Percentiles rank a stretch among this genome's conserved stretches.
Evolutionary conservation across 2,329 filamentous ascomycete genomes (phyloP).

Genomic region (Aspergillus flavus): DNA sequence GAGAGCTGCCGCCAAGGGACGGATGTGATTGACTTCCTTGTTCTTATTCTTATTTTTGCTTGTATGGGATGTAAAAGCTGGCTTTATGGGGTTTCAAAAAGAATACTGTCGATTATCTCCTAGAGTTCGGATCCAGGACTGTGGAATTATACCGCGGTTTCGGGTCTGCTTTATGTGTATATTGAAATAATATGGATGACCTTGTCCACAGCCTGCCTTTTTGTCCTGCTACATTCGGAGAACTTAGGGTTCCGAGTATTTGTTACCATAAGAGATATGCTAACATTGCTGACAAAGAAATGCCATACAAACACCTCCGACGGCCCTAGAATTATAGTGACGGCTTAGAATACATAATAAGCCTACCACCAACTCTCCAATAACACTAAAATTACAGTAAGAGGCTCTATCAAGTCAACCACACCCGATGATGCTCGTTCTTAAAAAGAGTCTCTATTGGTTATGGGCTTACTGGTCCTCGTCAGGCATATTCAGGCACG

Average conservation of each 20-base stretch:
- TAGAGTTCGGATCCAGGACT: not conserved
- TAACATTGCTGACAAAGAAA: not conserved
- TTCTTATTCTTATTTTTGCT: constrained; percentile 1
- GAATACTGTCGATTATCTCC: constrained; percentile 4
- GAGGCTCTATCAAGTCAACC: too few relatives aligned
- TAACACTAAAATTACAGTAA: too few relatives aligned
- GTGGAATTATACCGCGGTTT: not conserved
- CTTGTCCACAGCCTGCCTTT: not conserved
- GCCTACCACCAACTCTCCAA: too few relatives aligned
- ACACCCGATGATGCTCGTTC: too few relatives aligned
- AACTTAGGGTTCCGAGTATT: not conserved
- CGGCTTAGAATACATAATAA: too few relatives aligned
- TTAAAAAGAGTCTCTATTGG: too few relatives aligned
- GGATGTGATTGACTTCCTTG: constrained; percentile 19
- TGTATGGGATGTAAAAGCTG: constrained; percentile 16
- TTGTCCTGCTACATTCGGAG: not conserved
- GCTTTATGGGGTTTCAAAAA: constrained; percentile 10
- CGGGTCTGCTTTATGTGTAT: constrained; percentile 7
- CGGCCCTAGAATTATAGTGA: too few relatives aligned
- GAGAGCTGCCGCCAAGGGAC: constrained; percentile 42
- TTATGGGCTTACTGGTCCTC: too few relatives aligned
- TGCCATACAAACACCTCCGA: too few relatives aligned
- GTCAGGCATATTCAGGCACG: too few relatives aligned
- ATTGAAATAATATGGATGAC: constrained; percentile 13
- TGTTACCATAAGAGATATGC: too few relatives aligned